Base-by-base conservation (phyloP, 805 yeast species). In the Saccharomycopsis sp. region DNA sequence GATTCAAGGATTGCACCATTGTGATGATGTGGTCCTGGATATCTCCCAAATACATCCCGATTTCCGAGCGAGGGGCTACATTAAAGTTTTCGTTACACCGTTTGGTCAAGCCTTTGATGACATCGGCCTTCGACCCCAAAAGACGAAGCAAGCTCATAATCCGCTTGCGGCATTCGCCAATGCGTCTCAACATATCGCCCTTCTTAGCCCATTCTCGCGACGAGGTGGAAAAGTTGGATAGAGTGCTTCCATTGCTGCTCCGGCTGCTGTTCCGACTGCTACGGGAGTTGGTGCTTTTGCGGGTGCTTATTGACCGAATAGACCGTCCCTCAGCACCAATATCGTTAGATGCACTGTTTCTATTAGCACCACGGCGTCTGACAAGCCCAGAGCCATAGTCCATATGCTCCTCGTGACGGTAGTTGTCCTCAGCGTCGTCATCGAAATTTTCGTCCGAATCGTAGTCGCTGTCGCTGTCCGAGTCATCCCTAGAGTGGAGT, bases 1-100 rank as follows among this genome's bases (percentile, higher is more conserved):
- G 99, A 67, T 91, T 91, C 62, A 94, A 76, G 2, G 95, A 84
- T 66, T 94, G 97, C 1, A 91, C 95, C 99, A 94, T 94, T 0
- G 99, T 94, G 23, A 94, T 89, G 40, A 94, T 85, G 73, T 94
- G 99, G 73, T 94, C 99, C 72, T 94, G 99, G 65, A 94, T 94
- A 75, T 94, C 99, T 16, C 97, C 97, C 59, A 94, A 73, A 70
- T 92, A 94, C 85, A 94, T 84, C 2, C 94, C 96, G 65, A 94
- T 92, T 67, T 92, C 98, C 12, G 85, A 81, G 62, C 85, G 78
- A 54, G 92, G 90, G 0, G 89, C 87, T 48, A 80, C 83, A 60
- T 82, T 87, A 89, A 88, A 87, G 61, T 79, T 89, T 64, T 91
- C 97, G 63, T 84, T 86, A 68, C 94, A 90, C 60, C 97, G 75